These are phyloP conservation scores for Phytopythium montanum DNA, from an alignment of 352 stramenopile genomes.

Conservation along the genomic window DNA sequence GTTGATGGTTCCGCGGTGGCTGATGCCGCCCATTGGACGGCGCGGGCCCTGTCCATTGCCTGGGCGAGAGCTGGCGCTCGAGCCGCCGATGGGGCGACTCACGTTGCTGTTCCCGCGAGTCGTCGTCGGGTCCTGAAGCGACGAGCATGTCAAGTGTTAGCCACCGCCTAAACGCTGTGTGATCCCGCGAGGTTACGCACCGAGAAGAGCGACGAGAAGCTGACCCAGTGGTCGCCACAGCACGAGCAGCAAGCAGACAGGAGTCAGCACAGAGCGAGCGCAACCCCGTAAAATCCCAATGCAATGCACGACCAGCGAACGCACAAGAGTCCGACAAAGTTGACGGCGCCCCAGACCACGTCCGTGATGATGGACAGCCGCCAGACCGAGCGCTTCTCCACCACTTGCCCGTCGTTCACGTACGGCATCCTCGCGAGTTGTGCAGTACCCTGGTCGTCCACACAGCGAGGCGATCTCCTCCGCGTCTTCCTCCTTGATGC, in stretches of 20 bases:
- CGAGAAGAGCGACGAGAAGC: slow-evolving; percentile 55
- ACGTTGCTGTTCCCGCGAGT: slow-evolving; percentile 33
- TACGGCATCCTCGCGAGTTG: slow-evolving; percentile 44
- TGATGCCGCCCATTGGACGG: slow-evolving; percentile 58
- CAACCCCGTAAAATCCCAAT: too few species aligned
- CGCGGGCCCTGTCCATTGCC: slow-evolving; percentile 24
- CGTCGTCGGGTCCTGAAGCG: slow-evolving; percentile 37
- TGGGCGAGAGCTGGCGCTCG: slow-evolving; percentile 12
- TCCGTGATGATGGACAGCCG: slow-evolving; percentile 68
- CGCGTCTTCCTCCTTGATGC: background rate
- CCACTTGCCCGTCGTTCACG: slow-evolving; percentile 52
- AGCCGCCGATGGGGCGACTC: slow-evolving; percentile 10
- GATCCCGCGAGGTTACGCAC: slow-evolving; percentile 16
- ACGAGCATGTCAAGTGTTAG: slow-evolving; percentile 6
- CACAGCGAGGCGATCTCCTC: background rate
- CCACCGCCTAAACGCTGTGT: background rate
- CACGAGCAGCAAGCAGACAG: background rate
- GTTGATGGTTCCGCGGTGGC: slow-evolving; percentile 44
- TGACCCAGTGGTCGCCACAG: slow-evolving; percentile 2
- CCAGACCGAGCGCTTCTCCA: slow-evolving; percentile 64
- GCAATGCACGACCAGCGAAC: slow-evolving; percentile 9
- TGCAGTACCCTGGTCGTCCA: background rate
- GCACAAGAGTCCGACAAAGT: slow-evolving; percentile 79
- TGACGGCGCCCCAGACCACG: slow-evolving; percentile 64
- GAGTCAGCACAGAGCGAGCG: background rate